Conservation (phyloP, 139 green algal species). For the Diplosphaera chodatii region DNA sequence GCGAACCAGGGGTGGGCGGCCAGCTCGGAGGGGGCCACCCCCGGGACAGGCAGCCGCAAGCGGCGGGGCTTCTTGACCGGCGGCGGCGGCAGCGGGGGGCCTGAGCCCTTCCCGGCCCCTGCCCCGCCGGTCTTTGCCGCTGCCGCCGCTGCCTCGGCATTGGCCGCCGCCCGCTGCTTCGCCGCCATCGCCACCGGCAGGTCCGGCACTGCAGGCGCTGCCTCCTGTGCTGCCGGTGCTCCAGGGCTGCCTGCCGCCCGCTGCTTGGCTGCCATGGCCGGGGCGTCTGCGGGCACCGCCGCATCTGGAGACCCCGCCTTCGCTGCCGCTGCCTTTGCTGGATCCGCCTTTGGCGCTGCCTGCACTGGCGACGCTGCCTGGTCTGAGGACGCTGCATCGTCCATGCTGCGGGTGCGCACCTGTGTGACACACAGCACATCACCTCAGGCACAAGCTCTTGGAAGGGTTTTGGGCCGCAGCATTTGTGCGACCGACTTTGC, state of each 20-base stretch:
- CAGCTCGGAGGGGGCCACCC: conserved; percentile 11
- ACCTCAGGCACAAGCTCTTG: no score
- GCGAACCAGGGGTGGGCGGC: conserved; percentile 31
- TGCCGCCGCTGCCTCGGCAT: neutral
- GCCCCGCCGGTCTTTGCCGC: neutral
- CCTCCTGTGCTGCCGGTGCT: neutral
- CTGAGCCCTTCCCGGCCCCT: neutral
- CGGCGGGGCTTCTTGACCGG: neutral
- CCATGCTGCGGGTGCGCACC: neutral
- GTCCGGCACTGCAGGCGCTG: neutral
- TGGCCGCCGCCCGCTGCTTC: neutral
- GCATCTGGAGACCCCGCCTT: neutral
- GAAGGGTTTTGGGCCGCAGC: no score
- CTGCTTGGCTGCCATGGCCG: neutral
- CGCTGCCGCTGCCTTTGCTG: neutral
- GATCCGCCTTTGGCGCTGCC: no score
- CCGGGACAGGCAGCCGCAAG: neutral
- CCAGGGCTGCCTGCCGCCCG: neutral
- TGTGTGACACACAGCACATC: no score
- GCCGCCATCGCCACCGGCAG: neutral
- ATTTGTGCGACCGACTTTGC: no score
- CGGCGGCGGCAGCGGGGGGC: neutral
- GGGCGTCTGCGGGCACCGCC: neutral
- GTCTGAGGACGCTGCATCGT: neutral
- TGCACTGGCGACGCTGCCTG: neutral